phyloP scores from a whole-genome alignment of 2,329 filamentous ascomycete species.

The Aspergillus sergii region DNA sequence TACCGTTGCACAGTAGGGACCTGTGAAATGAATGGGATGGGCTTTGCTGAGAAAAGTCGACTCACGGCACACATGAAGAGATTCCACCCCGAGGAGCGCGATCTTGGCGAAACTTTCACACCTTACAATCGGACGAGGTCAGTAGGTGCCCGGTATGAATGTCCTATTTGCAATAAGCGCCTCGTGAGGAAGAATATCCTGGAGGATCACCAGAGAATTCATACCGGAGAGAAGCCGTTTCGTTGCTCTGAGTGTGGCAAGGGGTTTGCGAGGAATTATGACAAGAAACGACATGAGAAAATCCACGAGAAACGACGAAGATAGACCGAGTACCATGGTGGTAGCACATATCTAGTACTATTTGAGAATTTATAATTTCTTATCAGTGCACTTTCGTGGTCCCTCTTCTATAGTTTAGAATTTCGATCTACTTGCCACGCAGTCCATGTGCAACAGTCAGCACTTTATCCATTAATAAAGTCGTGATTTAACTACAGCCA shows the following conservation, averaged over 20 bases:
- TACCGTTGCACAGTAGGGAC: neutral
- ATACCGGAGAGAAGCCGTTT: constrained; percentile 8
- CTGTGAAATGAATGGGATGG: neutral
- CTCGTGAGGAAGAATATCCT: constrained; percentile 7
- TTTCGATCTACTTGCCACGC: neutral
- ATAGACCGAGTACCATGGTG: neutral
- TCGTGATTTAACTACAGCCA: too few relatives aligned
- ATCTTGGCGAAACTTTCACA: constrained; percentile 2
- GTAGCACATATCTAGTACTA: neutral
- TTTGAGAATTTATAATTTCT: neutral
- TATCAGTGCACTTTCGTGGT: neutral
- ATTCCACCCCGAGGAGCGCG: constrained; percentile 7
- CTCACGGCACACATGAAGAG: constrained; percentile 1
- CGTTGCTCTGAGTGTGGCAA: neutral
- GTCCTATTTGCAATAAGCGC: neutral
- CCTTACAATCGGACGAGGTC: neutral
- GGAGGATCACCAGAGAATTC: constrained; percentile 1
- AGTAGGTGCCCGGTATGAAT: neutral
- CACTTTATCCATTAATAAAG: too few relatives aligned
- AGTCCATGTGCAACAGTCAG: neutral
- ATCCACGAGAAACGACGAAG: neutral
- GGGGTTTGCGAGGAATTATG: neutral
- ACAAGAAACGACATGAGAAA: neutral
- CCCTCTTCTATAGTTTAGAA: neutral
- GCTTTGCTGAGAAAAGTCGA: neutral